phyloP scores from a whole-genome alignment of 345 rosid genomes.

The Eutrema heterophyllum region DNA sequence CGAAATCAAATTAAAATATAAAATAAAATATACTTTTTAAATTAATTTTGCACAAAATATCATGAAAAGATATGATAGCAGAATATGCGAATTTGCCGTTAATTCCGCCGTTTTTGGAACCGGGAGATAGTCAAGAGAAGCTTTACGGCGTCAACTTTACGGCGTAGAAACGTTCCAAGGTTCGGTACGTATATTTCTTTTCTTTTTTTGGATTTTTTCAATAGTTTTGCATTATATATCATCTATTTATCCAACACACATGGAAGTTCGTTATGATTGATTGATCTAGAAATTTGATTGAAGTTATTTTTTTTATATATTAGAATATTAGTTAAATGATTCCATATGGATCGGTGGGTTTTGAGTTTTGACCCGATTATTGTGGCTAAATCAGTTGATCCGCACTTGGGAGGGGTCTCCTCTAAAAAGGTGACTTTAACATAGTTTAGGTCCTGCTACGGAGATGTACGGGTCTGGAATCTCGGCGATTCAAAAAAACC shows the following conservation, averaged over 20 bases:
- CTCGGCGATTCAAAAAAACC: too few species aligned
- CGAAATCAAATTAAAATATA: too few species aligned
- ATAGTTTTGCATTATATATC: neutral
- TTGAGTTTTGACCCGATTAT: slow-evolving; percentile 26
- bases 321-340: slow-evolving; percentile 4
- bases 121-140: slow-evolving; percentile 38
- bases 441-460: too few species aligned
- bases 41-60: too few species aligned
- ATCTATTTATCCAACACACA: neutral
- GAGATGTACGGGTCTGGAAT: too few species aligned
- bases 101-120: slow-evolving; percentile 69
- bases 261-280: neutral
- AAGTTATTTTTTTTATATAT: neutral
- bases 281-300: neutral
- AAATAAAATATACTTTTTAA: too few species aligned
- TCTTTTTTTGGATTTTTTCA: neutral
- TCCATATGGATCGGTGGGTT: neutral
- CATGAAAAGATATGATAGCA: too few species aligned
- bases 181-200: slow-evolving; percentile 31
- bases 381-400: slow-evolving; percentile 26
- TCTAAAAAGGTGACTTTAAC: too few species aligned
- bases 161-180: slow-evolving; percentile 77
- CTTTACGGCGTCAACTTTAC: slow-evolving; percentile 64
- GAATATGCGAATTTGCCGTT: slow-evolving; percentile 63
- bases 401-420: too few species aligned